Evolutionary conservation across 1,284 basidiomycete species (phyloP).

Genomic region (Cutaneotrichosporon curvatum): DNA sequence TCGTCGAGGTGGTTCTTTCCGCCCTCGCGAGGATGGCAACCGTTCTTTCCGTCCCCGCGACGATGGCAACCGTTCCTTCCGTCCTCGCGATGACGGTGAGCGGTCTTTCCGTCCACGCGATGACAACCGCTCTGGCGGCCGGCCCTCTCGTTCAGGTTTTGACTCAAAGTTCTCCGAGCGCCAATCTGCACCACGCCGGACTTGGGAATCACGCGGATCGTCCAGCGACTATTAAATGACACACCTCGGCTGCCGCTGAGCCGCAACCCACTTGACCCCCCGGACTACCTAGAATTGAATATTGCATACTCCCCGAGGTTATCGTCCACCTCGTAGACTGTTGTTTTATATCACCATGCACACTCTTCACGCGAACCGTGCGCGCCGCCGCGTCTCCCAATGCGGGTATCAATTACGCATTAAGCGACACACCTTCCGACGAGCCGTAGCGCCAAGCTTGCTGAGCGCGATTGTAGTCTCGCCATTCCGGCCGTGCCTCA

Average conservation of each 20-base stretch:
- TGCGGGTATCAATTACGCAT: too few species aligned
- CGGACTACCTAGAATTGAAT: too few species aligned
- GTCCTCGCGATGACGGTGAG: slow-evolving; percentile 1
- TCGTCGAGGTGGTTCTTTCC: too few species aligned
- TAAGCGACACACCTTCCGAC: too few species aligned
- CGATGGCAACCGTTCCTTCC: not conserved
- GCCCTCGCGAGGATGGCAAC: not conserved
- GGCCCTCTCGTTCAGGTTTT: too few species aligned
- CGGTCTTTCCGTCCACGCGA: not conserved
- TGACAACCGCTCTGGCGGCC: not conserved
- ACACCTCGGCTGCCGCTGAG: not conserved
- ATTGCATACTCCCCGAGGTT: too few species aligned
- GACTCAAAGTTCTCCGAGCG: not conserved
- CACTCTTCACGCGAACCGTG: not conserved
- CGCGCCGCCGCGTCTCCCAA: too few species aligned
- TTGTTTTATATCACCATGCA: slow-evolving; percentile 6
- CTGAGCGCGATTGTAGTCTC: too few species aligned
- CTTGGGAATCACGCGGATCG: not conserved
- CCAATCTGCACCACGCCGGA: not conserved
- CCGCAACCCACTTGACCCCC: not conserved
- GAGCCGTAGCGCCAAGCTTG: too few species aligned
- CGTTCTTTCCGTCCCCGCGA: not conserved
- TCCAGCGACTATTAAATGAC: not conserved
- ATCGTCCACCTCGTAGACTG: not conserved
- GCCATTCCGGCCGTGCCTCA: too few species aligned